These are phyloP conservation scores for Pseudozyma thailandica DNA, from an alignment of 1,284 basidiomycete genomes.

Conservation along the genomic window DNA sequence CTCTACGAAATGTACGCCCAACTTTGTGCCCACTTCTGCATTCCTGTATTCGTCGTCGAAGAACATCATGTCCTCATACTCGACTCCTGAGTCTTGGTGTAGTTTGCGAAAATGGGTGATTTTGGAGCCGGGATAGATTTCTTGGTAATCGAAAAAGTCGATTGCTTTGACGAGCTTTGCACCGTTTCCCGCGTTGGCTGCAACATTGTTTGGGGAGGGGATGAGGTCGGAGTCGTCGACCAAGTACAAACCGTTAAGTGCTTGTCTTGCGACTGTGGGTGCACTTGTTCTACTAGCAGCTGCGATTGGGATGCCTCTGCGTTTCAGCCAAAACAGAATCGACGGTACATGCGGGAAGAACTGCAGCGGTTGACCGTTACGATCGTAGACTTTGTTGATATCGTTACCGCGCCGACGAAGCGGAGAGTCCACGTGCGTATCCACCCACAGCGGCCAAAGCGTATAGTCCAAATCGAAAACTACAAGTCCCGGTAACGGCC, in stretches of 20 bases:
- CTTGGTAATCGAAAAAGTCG: slow-evolving; percentile 57
- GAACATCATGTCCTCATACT: slow-evolving; percentile 65
- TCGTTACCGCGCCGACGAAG: slow-evolving; percentile 40
- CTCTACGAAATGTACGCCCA: slow-evolving; percentile 65
- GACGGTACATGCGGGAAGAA: slow-evolving; percentile 62
- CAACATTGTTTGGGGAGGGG: not conserved
- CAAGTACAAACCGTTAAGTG: slow-evolving; percentile 51
- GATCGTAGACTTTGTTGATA: slow-evolving; percentile 59
- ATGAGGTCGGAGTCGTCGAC: slow-evolving; percentile 32
- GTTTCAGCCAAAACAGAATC: slow-evolving; percentile 54
- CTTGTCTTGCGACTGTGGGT: slow-evolving; percentile 58
- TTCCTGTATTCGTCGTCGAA: slow-evolving; percentile 66
- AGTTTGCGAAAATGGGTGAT: slow-evolving; percentile 59
- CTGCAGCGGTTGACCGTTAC: slow-evolving; percentile 38
- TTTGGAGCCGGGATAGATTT: slow-evolving; percentile 66
- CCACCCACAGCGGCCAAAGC: slow-evolving; percentile 65
- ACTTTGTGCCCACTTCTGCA: slow-evolving; percentile 58
- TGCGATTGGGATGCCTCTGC: slow-evolving; percentile 44
- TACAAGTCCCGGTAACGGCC: slow-evolving; percentile 50
- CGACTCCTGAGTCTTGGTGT: slow-evolving; percentile 51
- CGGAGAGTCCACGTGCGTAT: slow-evolving; percentile 61
- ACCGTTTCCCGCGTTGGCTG: not conserved
- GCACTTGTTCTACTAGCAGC: slow-evolving; percentile 61
- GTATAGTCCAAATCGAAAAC: slow-evolving; percentile 66
- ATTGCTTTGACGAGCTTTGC: slow-evolving; percentile 40